Base-by-base conservation (phyloP, 495 filamentous ascomycete genomes). In the Podospora pseudopauciseta region DNA sequence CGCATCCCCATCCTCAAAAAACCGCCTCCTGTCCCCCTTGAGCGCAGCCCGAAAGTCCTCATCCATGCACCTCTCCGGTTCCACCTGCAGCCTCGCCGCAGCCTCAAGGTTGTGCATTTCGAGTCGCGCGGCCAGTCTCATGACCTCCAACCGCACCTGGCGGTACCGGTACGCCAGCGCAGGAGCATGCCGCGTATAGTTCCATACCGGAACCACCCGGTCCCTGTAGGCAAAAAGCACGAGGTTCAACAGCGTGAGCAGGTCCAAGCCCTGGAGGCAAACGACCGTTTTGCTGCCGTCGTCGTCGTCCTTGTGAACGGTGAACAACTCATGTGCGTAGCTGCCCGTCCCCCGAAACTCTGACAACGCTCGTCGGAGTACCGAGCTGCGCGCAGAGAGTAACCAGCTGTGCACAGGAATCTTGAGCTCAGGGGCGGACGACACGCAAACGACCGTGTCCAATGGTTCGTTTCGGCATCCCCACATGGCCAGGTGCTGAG, bases 361-460 rank as follows among this genome's bases (percentile, higher is more conserved):
- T 5, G 80, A 78, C 26, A 97, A 81, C 4, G 84, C 87, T 19
- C 82, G 80, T 65, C 91, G 84, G 55, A 97, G 72, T 2, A 91
- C 78, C 2, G 84, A 79, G 68, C 92, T 97, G 63, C 95, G 85
- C 1, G 87, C 90, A 18, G 86, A 81, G 7, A 97, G 75, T 57
- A 97, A 81, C 76, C 92, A 95, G 61, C 88, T 86, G 75, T 97
- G 94, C n/a, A 91, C 82, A 19, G 95, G 93, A 39, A 99, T 88
- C 54, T 77, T 75, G 34, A 91, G 74, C 13, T 90, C 85, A 11
- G 90, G 91, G 20, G 81, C 74, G 0, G 85, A 82, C 28, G 86
- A 89, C 1, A 85, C 89, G 60, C 80, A 78, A 20, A 90, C 64
- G 11, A 75, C 72, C 23, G 80, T 73, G 63, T 86, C 84, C 56